Evolutionary conservation across 495 filamentous ascomycete genomes (phyloP).

Genomic region (Haplographium delicatum): DNA sequence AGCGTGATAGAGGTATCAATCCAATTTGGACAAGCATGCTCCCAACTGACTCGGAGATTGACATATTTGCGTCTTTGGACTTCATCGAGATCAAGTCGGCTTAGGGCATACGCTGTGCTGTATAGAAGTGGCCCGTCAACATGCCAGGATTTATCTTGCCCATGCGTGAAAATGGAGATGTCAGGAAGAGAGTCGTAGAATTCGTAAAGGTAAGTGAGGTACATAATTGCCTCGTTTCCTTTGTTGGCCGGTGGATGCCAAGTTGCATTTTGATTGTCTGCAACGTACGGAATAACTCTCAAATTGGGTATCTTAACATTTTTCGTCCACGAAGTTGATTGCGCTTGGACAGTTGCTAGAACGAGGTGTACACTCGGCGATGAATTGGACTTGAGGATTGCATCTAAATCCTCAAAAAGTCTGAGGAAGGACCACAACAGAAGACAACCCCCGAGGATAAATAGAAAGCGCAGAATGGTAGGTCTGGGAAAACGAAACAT

Average conservation of each 20-base stretch:
- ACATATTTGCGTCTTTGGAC: conserved; percentile 42
- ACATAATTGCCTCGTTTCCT: conserved; percentile 73
- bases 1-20: background rate
- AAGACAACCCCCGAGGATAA: too few species aligned
- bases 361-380: conserved; percentile 43
- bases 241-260: conserved; percentile 67
- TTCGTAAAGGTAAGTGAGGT: conserved; percentile 67
- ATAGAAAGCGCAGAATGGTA: too few species aligned
- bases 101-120: conserved; percentile 33
- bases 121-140: conserved; percentile 45
- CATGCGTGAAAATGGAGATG: conserved; percentile 64
- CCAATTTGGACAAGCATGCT: background rate
- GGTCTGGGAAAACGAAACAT: too few species aligned
- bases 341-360: conserved; percentile 47
- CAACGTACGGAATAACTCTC: conserved; percentile 55
- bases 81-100: conserved; percentile 33
- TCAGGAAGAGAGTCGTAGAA: conserved; percentile 66
- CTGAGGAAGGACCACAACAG: too few species aligned
- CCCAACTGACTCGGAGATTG: conserved; percentile 31
- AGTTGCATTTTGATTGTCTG: conserved; percentile 53
- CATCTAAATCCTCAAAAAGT: too few species aligned
- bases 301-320: conserved; percentile 40
- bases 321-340: conserved; percentile 59
- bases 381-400: too few species aligned
- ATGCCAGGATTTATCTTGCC: conserved; percentile 63